These are phyloP conservation scores for Carex sylvatica DNA, from an alignment of 202 grass and related monocot genomes.

Conservation along the genomic window DNA sequence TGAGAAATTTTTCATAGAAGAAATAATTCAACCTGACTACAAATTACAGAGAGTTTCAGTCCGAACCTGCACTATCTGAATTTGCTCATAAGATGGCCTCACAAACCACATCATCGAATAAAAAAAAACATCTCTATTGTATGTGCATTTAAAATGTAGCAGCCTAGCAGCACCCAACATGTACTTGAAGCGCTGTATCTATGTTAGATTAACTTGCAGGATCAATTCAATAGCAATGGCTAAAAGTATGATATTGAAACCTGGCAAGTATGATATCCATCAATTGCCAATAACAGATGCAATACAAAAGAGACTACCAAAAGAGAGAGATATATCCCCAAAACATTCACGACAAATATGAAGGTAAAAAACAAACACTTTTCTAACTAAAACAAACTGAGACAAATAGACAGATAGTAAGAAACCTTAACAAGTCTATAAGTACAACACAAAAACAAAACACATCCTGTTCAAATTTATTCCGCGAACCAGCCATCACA, in stretches of 20 bases:
- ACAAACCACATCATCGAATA: no score
- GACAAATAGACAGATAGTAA: conserved; percentile 11
- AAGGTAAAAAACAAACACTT: background rate
- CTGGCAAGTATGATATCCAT: background rate
- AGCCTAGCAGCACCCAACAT: no score
- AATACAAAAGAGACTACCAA: background rate
- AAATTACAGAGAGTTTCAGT: no score
- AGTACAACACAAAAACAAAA: conserved; percentile 31
- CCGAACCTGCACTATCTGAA: no score
- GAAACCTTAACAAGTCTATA: conserved; percentile 11
- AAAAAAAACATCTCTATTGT: no score
- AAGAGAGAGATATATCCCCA: conserved; percentile 2
- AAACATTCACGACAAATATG: conserved; percentile 7
- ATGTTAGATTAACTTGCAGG: no score
- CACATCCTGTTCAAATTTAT: conserved; percentile 18
- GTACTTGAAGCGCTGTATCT: no score
- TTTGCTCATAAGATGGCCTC: no score
- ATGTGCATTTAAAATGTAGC: no score
- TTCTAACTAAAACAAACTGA: conserved; percentile 19
- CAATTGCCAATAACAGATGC: background rate
- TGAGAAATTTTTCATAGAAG: no score
- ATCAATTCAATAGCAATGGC: no score
- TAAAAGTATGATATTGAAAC: background rate
- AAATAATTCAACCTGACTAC: no score
- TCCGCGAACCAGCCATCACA: conserved; percentile 7